Percentiles rank a stretch among this genome's conserved stretches.
These are phyloP conservation scores for Claviceps sp. DNA, from an alignment of 2,329 filamentous ascomycete genomes.

Conservation along the genomic window DNA sequence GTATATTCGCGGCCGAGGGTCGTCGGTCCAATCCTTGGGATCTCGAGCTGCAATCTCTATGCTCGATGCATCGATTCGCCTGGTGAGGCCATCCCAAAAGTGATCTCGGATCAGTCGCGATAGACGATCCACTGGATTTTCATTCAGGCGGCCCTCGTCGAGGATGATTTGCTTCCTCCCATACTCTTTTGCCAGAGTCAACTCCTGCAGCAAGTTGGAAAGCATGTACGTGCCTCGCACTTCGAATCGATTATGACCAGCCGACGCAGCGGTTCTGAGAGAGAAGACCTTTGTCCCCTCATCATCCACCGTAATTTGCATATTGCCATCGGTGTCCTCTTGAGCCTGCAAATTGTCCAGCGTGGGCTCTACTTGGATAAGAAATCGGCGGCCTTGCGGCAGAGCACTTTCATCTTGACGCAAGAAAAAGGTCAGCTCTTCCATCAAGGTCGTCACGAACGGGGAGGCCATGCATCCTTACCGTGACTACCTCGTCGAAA, in stretches of 20 bases:
- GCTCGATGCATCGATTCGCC: slow-evolving; percentile 76
- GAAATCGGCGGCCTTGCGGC: slow-evolving; percentile 58
- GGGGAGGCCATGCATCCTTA: slow-evolving; percentile 17
- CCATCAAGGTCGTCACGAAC: not conserved
- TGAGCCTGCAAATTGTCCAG: slow-evolving; percentile 65
- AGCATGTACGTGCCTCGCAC: slow-evolving; percentile 95
- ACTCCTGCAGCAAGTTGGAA: slow-evolving; percentile 88
- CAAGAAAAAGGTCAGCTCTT: not conserved
- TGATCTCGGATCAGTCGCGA: slow-evolving; percentile 75
- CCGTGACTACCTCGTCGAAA: slow-evolving; percentile 47
- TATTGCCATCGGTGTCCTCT: slow-evolving; percentile 88
- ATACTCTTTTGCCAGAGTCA: slow-evolving; percentile 83
- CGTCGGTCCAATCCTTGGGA: slow-evolving; percentile 88
- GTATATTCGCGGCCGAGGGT: slow-evolving; percentile 85
- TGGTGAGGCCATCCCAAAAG: slow-evolving; percentile 86
- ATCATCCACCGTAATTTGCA: slow-evolving; percentile 97
- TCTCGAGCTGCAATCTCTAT: slow-evolving; percentile 79
- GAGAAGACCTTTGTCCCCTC: slow-evolving; percentile 81
- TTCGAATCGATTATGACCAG: slow-evolving; percentile 77
- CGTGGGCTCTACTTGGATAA: slow-evolving; percentile 76
- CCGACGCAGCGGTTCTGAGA: slow-evolving; percentile 72
- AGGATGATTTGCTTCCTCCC: slow-evolving; percentile 81
- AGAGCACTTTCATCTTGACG: slow-evolving; percentile 55
- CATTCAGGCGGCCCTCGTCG: slow-evolving; percentile 80
- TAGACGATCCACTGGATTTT: slow-evolving; percentile 85